Conservation (phyloP, 1,284 basidiomycete genomes). For the Leccinum laetum region DNA sequence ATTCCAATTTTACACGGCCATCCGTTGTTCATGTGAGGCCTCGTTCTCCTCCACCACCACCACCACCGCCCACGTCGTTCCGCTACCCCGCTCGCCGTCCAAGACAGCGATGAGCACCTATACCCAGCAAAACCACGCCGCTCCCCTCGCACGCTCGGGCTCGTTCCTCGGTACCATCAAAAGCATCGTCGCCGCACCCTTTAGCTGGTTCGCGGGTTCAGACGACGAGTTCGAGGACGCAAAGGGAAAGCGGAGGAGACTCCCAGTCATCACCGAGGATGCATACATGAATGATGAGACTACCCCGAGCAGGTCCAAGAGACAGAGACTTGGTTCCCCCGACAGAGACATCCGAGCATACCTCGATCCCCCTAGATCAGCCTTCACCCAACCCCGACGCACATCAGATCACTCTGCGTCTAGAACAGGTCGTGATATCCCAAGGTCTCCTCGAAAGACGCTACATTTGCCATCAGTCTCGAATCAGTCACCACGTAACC, state of each 20-base stretch:
- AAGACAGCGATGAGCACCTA: slow-evolving; percentile 32
- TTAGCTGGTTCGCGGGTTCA: slow-evolving; percentile 55
- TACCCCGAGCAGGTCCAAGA: slow-evolving; percentile 42
- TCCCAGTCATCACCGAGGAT: slow-evolving; percentile 35
- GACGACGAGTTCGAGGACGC: slow-evolving; percentile 46
- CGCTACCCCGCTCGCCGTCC: slow-evolving; percentile 15
- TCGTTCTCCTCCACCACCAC: slow-evolving; percentile 19
- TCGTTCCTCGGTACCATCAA: slow-evolving; percentile 60
- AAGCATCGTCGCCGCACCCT: slow-evolving; percentile 62
- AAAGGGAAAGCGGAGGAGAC: slow-evolving; percentile 52
- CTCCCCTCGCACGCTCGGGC: slow-evolving; percentile 42
- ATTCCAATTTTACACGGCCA: not conserved
- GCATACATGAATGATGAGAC: slow-evolving; percentile 29
- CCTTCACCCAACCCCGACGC: slow-evolving; percentile 37
- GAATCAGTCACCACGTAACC: slow-evolving; percentile 30
- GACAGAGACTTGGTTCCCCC: slow-evolving; percentile 54
- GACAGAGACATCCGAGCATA: slow-evolving; percentile 39
- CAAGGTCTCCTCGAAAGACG: slow-evolving; percentile 29
- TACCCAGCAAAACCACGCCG: slow-evolving; percentile 28
- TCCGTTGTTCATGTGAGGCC: not conserved
- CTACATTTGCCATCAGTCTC: slow-evolving; percentile 31
- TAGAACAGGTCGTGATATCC: slow-evolving; percentile 12
- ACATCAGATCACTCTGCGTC: slow-evolving; percentile 7
- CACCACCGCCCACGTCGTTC: slow-evolving; percentile 19
- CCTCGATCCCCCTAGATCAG: slow-evolving; percentile 54